Conservation (phyloP, 2,329 filamentous ascomycete species). For the Neonectria hederae region DNA sequence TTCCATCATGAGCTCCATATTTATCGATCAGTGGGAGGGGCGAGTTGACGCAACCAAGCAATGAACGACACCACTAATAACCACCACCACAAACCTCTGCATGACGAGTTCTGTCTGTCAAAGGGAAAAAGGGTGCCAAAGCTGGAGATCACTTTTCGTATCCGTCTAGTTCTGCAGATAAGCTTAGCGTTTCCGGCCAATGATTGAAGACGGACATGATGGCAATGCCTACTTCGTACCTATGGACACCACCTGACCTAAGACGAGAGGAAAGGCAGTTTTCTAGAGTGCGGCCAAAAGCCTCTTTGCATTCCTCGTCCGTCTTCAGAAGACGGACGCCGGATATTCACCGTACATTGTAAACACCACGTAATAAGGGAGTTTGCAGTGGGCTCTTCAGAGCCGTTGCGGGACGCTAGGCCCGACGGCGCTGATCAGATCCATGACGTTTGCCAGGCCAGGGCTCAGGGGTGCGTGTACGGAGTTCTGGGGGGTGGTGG, state of each 20-base stretch:
- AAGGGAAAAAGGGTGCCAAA: not conserved
- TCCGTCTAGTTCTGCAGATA: not conserved
- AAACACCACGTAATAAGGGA: not conserved
- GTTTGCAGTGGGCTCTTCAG: constrained; percentile 7
- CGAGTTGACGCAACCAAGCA: not conserved
- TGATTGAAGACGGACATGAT: not conserved
- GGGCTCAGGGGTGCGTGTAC: not conserved
- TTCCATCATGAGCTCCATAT: constrained; percentile 2
- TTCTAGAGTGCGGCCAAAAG: not conserved
- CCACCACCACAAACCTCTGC: not conserved
- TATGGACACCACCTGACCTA: not conserved
- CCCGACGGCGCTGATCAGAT: not conserved
- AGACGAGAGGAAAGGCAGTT: not conserved
- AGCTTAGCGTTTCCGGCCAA: not conserved
- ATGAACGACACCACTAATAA: not conserved
- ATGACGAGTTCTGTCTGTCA: not conserved
- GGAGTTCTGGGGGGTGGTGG: not conserved
- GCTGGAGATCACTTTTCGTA: not conserved
- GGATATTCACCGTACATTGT: not conserved
- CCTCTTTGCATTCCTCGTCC: not conserved
- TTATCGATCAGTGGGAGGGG: constrained; percentile 13
- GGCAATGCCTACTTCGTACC: not conserved
- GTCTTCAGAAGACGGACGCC: not conserved
- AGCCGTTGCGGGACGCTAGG: constrained; percentile 3
- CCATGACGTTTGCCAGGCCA: not conserved